Conservation (phyloP, 2,329 filamentous ascomycete species). For the Exophiala xenobiotica region DNA sequence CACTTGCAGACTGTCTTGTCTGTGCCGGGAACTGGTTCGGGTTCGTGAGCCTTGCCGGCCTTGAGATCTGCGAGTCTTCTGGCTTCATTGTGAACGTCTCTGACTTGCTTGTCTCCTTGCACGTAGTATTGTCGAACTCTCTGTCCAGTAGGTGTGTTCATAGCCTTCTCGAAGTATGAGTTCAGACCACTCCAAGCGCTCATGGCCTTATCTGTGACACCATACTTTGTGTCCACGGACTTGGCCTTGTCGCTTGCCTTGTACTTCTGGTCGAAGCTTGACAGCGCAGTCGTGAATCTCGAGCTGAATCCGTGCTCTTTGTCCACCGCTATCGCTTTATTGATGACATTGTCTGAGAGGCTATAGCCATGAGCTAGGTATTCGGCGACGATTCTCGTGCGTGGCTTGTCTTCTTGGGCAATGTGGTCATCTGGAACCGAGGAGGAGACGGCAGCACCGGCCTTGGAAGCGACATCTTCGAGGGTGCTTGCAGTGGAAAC, state of each 20-base stretch:
- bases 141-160: conserved; percentile 81
- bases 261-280: conserved; percentile 78
- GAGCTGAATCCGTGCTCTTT: conserved; percentile 80
- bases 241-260: conserved; percentile 84
- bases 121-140: conserved; percentile 86
- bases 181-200: conserved; percentile 66
- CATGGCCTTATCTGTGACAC: conserved; percentile 71
- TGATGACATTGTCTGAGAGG: conserved; percentile 72
- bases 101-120: conserved; percentile 79
- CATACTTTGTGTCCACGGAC: conserved; percentile 80
- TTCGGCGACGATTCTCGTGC: conserved; percentile 88
- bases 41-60: conserved; percentile 50
- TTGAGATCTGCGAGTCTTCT: conserved; percentile 85
- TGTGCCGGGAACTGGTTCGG: conserved; percentile 38
- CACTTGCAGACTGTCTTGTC: conserved; percentile 45
- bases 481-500: conserved; percentile 71
- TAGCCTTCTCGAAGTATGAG: conserved; percentile 94
- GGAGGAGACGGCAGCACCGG: conserved; percentile 55
- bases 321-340: conserved; percentile 83
- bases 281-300: conserved; percentile 75
- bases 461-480: conserved; percentile 61
- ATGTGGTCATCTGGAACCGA: conserved; percentile 60
- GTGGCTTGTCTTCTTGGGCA: conserved; percentile 94
- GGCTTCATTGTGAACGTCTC: conserved; percentile 92
- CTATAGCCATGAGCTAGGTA: conserved; percentile 95